phyloP scores from a whole-genome alignment of 1,139 yeast species.

The Nadsonia starkeyi-henricii region DNA sequence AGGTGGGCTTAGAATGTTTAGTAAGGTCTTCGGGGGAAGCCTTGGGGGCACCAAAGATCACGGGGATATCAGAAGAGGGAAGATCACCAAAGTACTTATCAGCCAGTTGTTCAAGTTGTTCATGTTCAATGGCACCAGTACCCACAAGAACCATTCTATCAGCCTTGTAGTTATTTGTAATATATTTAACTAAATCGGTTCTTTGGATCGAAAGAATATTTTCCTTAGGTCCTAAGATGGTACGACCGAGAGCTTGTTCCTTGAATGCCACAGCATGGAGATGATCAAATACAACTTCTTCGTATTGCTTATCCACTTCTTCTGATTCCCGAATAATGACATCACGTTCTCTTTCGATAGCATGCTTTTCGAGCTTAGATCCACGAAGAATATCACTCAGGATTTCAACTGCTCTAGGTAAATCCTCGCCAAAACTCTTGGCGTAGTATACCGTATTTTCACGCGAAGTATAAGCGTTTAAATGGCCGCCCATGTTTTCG shows the following conservation, averaged over 20 bases:
- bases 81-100: constrained; percentile 64
- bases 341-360: constrained; percentile 90
- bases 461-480: constrained; percentile 93
- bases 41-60: constrained; percentile 58
- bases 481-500: constrained; percentile 91
- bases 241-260: constrained; percentile 88
- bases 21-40: constrained; percentile 40
- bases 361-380: constrained; percentile 66
- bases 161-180: constrained; percentile 77
- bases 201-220: constrained; percentile 70
- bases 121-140: constrained; percentile 87
- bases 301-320: constrained; percentile 96
- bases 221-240: constrained; percentile 91
- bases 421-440: constrained; percentile 66
- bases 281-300: constrained; percentile 95
- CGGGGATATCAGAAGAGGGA: constrained; percentile 46
- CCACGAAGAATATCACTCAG: constrained; percentile 79
- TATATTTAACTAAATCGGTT: constrained; percentile 64
- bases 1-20: constrained; percentile 35
- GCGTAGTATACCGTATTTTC: constrained; percentile 97
- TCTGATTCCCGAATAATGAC: constrained; percentile 93
- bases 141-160: constrained; percentile 97
- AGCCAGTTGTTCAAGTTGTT: constrained; percentile 64
- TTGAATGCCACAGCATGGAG: constrained; percentile 84
- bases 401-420: constrained; percentile 77